Conservation (phyloP, 352 stramenopile genomes). For the Phytophthora agathidicida region DNA sequence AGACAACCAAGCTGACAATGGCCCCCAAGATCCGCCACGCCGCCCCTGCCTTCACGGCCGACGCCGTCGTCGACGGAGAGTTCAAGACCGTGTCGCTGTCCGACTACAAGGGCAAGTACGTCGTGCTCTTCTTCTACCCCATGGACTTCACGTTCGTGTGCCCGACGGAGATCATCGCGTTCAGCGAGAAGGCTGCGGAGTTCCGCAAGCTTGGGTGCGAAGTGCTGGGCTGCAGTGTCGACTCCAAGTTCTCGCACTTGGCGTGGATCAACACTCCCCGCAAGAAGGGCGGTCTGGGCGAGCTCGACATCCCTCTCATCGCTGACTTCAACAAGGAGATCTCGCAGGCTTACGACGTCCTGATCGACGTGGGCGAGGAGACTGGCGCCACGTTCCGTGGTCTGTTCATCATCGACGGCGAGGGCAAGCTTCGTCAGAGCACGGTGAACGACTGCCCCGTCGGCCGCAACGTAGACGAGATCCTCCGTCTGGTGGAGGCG, state of each 20-base stretch:
- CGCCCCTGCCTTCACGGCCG: slow-evolving; percentile 74
- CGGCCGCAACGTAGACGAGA: slow-evolving; percentile 90
- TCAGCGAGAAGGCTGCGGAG: slow-evolving; percentile 74
- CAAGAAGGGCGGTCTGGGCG: slow-evolving; percentile 88
- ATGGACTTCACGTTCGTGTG: slow-evolving; percentile 93
- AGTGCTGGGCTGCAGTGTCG: slow-evolving; percentile 78
- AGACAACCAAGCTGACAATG: slow-evolving; percentile 33
- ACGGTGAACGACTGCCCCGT: slow-evolving; percentile 90
- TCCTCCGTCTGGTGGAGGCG: slow-evolving; percentile 87
- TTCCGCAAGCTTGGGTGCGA: slow-evolving; percentile 77
- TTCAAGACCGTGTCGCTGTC: slow-evolving; percentile 83
- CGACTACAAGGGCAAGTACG: slow-evolving; percentile 90
- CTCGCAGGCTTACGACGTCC: slow-evolving; percentile 77
- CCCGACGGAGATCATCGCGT: slow-evolving; percentile 91
- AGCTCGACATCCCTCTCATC: slow-evolving; percentile 91
- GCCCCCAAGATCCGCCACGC: slow-evolving; percentile 64
- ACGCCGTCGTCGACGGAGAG: slow-evolving; percentile 79
- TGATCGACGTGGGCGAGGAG: slow-evolving; percentile 65
- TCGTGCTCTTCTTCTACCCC: slow-evolving; percentile 93
- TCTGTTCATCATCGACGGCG: slow-evolving; percentile 91
- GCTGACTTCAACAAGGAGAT: slow-evolving; percentile 90
- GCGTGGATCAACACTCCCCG: slow-evolving; percentile 89
- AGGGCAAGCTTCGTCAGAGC: slow-evolving; percentile 82
- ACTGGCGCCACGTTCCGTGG: slow-evolving; percentile 80
- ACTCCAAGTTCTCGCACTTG: slow-evolving; percentile 90